phyloP scores from a whole-genome alignment of 73 alveolate species.

The Tetrahymena borealis region DNA sequence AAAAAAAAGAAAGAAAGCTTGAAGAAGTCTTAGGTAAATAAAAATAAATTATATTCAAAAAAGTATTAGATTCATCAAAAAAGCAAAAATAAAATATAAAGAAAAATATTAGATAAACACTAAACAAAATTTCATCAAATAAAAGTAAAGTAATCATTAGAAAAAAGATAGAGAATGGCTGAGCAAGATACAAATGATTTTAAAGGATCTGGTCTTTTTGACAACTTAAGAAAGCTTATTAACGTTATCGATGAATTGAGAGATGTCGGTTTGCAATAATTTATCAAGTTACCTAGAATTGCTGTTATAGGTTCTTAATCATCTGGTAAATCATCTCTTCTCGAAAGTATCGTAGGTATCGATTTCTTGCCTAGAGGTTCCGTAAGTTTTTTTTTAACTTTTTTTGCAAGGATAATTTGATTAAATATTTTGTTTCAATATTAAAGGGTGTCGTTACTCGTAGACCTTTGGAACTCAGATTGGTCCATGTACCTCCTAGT shows the following conservation, averaged over 20 bases:
- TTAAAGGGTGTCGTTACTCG: conserved; percentile 85
- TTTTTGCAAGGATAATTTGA: background rate
- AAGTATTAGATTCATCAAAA: background rate
- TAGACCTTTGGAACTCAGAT: conserved; percentile 84
- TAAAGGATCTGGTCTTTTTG: conserved; percentile 32
- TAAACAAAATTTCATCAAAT: background rate
- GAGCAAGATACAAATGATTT: background rate
- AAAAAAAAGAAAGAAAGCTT: background rate
- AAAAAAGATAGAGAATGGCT: background rate
- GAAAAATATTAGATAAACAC: background rate
- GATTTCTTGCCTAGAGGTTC: conserved; percentile 84
- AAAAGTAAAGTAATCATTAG: background rate
- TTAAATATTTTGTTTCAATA: background rate
- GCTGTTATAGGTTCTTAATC: conserved; percentile 72
- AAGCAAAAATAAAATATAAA: background rate
- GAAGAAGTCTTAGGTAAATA: background rate
- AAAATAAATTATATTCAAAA: background rate
- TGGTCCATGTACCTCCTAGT: conserved; percentile 61
- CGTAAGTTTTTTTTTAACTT: background rate
- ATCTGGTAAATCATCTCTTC: conserved; percentile 75
- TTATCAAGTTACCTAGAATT: conserved; percentile 69
- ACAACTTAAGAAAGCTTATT: conserved; percentile 39
- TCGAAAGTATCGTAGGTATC: conserved; percentile 76
- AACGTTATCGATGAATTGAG: conserved; percentile 56
- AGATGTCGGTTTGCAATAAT: conserved; percentile 63